phyloP scores from a whole-genome alignment of 2,329 filamentous ascomycete species.

The Paracorniculantispora psalliotae region DNA sequence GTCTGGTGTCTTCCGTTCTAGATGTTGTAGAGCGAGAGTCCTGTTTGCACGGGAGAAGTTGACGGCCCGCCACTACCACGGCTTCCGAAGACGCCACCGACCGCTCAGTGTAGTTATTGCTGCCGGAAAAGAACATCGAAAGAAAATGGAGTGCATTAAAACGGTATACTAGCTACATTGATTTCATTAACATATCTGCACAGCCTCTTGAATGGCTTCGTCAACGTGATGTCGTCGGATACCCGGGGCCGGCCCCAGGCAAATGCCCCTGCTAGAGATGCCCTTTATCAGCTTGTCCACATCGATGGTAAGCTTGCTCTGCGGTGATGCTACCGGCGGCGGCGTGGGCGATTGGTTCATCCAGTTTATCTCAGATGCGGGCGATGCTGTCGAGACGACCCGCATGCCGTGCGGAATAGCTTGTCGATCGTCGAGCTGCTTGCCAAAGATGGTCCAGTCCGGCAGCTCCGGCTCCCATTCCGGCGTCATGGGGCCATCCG shows the following conservation, averaged over 20 bases:
- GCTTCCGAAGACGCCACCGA: too few relatives aligned
- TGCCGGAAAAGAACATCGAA: not conserved
- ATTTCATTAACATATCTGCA: not conserved
- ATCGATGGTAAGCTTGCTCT: conserved; percentile 8
- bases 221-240: conserved; percentile 10
- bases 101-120: not conserved
- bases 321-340: not conserved
- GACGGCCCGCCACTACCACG: too few relatives aligned
- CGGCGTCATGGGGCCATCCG: not conserved
- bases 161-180: not conserved
- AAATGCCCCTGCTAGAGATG: not conserved
- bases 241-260: conserved; percentile 11
- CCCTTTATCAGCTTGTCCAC: conserved; percentile 6
- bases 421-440: conserved; percentile 4
- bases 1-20: not conserved
- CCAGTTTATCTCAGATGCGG: not conserved
- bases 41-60: not conserved
- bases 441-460: conserved; percentile 14
- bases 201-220: conserved; percentile 12
- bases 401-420: conserved; percentile 5
- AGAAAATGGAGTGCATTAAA: not conserved
- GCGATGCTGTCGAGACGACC: not conserved
- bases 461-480: conserved; percentile 12
- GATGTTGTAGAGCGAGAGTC: not conserved
- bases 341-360: not conserved